These are phyloP conservation scores for Sonneratia caseolaris DNA, from an alignment of 345 rosid species.

Conservation along the genomic window DNA sequence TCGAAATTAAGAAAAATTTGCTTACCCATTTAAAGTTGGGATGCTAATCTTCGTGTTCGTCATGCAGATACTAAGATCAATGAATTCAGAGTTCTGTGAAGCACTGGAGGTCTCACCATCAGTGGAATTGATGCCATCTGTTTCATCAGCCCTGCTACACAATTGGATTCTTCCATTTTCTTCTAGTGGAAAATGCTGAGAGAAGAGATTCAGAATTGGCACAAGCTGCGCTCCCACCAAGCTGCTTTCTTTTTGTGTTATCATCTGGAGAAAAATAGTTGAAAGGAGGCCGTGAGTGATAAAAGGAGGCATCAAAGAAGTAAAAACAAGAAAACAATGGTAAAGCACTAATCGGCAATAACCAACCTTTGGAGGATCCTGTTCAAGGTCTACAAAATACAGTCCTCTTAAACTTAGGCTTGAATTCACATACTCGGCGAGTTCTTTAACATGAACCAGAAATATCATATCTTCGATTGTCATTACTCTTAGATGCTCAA, in stretches of 20 bases:
- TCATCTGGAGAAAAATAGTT: constrained; percentile 40
- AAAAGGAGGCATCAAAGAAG: constrained; percentile 8
- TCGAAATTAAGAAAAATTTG: background rate
- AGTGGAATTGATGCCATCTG: constrained; percentile 2
- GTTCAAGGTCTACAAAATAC: constrained; percentile 60
- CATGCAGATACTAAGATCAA: constrained; percentile 75
- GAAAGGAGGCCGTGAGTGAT: background rate
- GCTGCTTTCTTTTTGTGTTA: constrained; percentile 30
- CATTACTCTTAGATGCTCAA: constrained; percentile 60
- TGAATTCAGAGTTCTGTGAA: constrained; percentile 35
- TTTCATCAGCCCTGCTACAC: constrained; percentile 12
- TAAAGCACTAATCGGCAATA: constrained; percentile 1
- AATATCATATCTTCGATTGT: constrained; percentile 85
- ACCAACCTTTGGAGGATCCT: constrained; percentile 83
- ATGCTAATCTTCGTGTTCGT: constrained; percentile 58
- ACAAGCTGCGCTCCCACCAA: constrained; percentile 36
- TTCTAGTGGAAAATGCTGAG: constrained; percentile 31
- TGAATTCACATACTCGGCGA: constrained; percentile 42
- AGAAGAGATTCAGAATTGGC: constrained; percentile 49
- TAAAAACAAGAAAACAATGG: background rate
- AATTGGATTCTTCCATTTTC: constrained; percentile 19
- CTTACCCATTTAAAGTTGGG: constrained; percentile 84
- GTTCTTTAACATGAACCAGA: constrained; percentile 47
- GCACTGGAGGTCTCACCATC: constrained; percentile 17
- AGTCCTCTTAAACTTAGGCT: constrained; percentile 49